A percentile compares a stretch with the other conserved stretches of the same genome.
Evolutionary conservation across 495 filamentous ascomycete species (phyloP).

Genomic region (Tuber microsphaerosporum): DNA sequence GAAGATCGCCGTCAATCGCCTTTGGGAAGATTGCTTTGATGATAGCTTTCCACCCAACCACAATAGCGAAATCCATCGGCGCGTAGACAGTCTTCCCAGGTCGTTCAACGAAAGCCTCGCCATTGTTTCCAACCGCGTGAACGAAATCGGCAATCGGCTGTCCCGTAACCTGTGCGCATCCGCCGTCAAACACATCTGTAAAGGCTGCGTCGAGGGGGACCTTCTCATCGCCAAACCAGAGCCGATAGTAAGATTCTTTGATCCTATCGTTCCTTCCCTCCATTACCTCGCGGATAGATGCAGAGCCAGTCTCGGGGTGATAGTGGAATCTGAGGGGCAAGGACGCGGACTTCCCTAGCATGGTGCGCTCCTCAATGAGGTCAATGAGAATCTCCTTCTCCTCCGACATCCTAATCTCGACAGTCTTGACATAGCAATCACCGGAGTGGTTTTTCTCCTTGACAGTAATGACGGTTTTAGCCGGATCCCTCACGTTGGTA

Average conservation of each 20-base stretch:
- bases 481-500: slow-evolving; percentile 63
- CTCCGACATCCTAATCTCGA: slow-evolving; percentile 69
- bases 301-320: slow-evolving; percentile 86
- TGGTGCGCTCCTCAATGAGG: slow-evolving; percentile 84
- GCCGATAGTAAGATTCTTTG: slow-evolving; percentile 94
- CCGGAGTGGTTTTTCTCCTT: slow-evolving; percentile 59
- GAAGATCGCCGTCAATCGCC: slow-evolving; percentile 85
- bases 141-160: slow-evolving; percentile 97
- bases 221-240: slow-evolving; percentile 87
- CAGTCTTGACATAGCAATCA: slow-evolving; percentile 68
- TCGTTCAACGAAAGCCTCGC: slow-evolving; percentile 95
- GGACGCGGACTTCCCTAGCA: slow-evolving; percentile 65
- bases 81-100: slow-evolving; percentile 91
- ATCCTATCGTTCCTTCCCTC: slow-evolving; percentile 87
- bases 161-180: slow-evolving; percentile 72
- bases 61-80: slow-evolving; percentile 98
- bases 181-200: slow-evolving; percentile 81
- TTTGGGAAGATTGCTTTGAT: slow-evolving; percentile 97
- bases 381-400: slow-evolving; percentile 74
- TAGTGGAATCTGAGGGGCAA: slow-evolving; percentile 82
- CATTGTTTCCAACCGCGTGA: slow-evolving; percentile 94
- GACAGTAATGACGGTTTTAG: slow-evolving; percentile 72
- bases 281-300: slow-evolving; percentile 94
- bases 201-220: slow-evolving; percentile 77
- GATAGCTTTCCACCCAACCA: slow-evolving; percentile 98